These are phyloP conservation scores for Calonectria hawksworthii DNA, from an alignment of 2,329 filamentous ascomycete genomes.

Conservation along the genomic window DNA sequence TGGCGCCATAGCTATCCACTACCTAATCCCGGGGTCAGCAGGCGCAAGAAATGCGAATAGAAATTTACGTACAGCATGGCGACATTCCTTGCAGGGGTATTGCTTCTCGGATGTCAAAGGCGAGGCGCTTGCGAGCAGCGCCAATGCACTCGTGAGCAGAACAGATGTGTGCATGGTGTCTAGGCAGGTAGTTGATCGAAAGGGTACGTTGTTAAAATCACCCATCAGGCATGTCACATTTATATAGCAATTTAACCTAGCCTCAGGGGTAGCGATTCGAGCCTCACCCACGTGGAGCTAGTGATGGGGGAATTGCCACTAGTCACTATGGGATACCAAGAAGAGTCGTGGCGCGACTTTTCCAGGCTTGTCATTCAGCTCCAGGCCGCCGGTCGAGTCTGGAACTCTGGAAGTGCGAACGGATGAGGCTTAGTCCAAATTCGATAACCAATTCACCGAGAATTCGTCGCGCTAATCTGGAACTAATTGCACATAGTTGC, in stretches of 20 bases:
- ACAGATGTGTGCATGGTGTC: neutral
- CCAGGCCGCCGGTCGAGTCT: neutral
- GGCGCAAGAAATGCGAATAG: no score
- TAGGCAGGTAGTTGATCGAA: neutral
- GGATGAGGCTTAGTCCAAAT: neutral
- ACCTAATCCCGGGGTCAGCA: no score
- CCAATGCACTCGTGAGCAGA: neutral
- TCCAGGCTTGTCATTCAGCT: neutral
- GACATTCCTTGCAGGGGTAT: neutral
- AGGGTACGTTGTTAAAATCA: neutral
- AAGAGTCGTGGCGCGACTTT: neutral
- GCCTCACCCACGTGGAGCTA: no score
- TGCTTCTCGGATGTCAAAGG: neutral
- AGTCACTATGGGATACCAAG: neutral
- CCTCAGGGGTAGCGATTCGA: neutral
- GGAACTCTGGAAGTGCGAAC: neutral
- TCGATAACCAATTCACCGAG: neutral
- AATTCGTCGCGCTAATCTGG: neutral
- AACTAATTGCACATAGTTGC: neutral
- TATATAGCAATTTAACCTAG: neutral
- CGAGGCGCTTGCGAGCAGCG: neutral
- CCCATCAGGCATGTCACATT: neutral
- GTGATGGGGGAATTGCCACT: neutral
- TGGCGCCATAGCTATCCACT: no score
- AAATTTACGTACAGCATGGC: no score